Conservation (phyloP, 2,329 filamentous ascomycete species). For the Pseudovirgaria hyperparasitica region DNA sequence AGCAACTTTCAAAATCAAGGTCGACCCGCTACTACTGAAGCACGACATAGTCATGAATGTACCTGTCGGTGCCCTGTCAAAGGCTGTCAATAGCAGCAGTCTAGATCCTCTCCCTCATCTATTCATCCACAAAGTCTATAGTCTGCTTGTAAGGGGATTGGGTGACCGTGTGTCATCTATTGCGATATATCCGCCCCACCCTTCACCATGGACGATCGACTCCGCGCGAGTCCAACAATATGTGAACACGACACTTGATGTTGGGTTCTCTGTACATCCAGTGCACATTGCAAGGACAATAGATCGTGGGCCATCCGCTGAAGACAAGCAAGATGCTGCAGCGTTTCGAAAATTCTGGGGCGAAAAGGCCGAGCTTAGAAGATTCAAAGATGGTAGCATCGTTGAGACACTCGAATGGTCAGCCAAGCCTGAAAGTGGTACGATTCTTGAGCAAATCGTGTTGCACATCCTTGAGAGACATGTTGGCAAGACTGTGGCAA, state of each 20-base stretch:
- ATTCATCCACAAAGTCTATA: conserved; percentile 31
- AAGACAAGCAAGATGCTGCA: conserved; percentile 70
- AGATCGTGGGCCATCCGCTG: conserved; percentile 77
- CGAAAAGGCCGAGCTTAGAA: conserved; percentile 77
- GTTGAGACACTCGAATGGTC: conserved; percentile 83
- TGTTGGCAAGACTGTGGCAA: conserved; percentile 45
- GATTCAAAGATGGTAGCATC: conserved; percentile 92
- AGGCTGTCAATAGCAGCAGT: too few relatives aligned
- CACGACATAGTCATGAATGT: conserved; percentile 42
- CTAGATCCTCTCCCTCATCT: conserved; percentile 12
- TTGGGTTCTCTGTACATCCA: conserved; percentile 63
- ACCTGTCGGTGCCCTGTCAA: conserved; percentile 20
- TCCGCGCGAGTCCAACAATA: conserved; percentile 12
- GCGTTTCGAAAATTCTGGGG: conserved; percentile 90
- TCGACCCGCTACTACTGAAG: conserved; percentile 37
- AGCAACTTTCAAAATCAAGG: conserved; percentile 61
- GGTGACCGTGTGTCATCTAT: conserved; percentile 62
- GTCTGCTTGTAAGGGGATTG: conserved; percentile 55
- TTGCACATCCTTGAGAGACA: conserved; percentile 58
- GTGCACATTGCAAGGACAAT: conserved; percentile 61
- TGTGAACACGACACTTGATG: conserved; percentile 33
- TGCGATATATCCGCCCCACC: conserved; percentile 17
- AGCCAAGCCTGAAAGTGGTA: conserved; percentile 42
- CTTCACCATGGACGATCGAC: conserved; percentile 23
- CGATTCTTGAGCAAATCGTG: conserved; percentile 70